A percentile compares a stretch with the other conserved stretches of the same genome.
These are phyloP conservation scores for Myxozyma udenii DNA, from an alignment of 805 yeast species.

Conservation along the genomic window DNA sequence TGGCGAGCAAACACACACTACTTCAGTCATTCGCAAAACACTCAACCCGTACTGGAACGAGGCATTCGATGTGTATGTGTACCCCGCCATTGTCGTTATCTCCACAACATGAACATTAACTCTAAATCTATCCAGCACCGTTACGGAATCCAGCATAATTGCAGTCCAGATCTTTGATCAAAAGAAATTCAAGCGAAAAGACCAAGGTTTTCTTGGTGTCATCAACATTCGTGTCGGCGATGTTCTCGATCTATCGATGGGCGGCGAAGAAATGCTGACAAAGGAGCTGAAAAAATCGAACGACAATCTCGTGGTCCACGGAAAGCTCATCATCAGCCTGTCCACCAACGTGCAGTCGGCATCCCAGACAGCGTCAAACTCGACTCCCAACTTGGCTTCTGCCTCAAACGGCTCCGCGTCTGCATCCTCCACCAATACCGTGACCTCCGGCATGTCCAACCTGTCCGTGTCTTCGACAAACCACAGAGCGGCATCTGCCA, in stretches of 20 bases:
- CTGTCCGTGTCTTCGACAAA: conserved; percentile 15
- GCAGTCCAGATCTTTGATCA: conserved; percentile 96
- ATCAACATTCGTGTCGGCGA: conserved; percentile 89
- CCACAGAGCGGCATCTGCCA: conserved; percentile 20
- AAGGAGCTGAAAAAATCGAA: conserved; percentile 88
- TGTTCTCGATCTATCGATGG: conserved; percentile 57
- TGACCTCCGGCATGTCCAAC: conserved; percentile 3
- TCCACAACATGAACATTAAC: not conserved
- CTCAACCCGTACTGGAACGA: conserved; percentile 98
- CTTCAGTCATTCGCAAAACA: conserved; percentile 89
- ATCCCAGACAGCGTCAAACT: conserved; percentile 12
- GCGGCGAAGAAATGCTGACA: conserved; percentile 73
- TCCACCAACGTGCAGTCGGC: conserved; percentile 35
- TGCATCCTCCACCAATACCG: conserved; percentile 26
- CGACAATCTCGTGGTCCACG: conserved; percentile 88
- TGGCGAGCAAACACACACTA: conserved; percentile 92
- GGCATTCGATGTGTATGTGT: conserved; percentile 63
- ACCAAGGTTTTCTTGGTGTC: conserved; percentile 96
- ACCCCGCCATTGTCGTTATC: not conserved
- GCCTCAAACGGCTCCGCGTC: conserved; percentile 9
- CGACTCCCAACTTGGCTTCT: conserved; percentile 10
- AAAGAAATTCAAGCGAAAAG: conserved; percentile 95
- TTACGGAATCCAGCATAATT: conserved; percentile 74
- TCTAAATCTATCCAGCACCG: conserved; percentile 38
- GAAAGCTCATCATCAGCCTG: conserved; percentile 68